Evolutionary conservation across 108 stramenopile species (phyloP), one percentile per base, ranked within the genome.

Genomic region (Stephanodiscus triporus): DNA sequence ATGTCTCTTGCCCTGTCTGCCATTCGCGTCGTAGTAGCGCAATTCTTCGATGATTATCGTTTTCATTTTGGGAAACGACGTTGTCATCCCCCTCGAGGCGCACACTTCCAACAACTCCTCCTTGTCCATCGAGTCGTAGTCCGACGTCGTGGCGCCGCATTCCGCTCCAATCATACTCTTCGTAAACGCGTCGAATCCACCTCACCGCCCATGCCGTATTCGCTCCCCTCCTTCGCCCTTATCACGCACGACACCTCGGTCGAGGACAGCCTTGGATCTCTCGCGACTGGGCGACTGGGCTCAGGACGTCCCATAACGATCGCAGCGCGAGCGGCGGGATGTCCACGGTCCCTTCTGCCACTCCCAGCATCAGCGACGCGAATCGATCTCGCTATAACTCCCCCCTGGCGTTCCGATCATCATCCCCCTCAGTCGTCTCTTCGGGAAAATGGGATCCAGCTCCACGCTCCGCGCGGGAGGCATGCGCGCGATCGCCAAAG

Each of bases 21-120:
- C 80, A 59, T 81, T 34, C 2, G 51, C 70, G 66, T 81, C 80
- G 66, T 63, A 81, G 53, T 76, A 81, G 8, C 80, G 53, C 30
- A 81, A 60, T 53, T 81, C 80, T 45, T 81, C 81, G 63, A 82
- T 82, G 48, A 77, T 77, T 54, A 77, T 72, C 16, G 76, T 62
- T 40, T 66, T 66, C 81, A 82, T 68, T 30, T 66, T 77, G 40
- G 76, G 76, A 67, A 72, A 78, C 2, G 36, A 58, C 23, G 71
- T 62, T 16, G 57, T 77, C 76, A 82, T 82, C 10, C 70, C 71
- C 11, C 81, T 32, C 20, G 77, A 56, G 2, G 16, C 48, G 37
- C 66, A 67, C 45, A 67, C 32, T 40, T 54, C 61, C 70, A 73
- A 34, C 45, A 82, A 50, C 20, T 82, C 81, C 30, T 77, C 81